Percentiles rank a stretch among this genome's conserved stretches.
Conservation (phyloP, 768 basidiomycete genomes). For the Xerocomus brunneocitrinus region DNA sequence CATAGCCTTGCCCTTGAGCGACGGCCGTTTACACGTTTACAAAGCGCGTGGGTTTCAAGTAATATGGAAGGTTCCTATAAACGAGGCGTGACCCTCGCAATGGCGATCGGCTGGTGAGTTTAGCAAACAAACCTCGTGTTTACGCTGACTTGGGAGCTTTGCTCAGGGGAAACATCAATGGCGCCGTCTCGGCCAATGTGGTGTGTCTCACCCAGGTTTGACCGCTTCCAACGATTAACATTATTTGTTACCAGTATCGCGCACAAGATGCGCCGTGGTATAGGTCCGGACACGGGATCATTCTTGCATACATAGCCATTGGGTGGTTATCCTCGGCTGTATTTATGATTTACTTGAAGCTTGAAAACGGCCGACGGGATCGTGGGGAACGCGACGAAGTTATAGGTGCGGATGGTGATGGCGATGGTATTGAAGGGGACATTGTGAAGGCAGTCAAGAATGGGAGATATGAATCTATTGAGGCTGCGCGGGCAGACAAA, state of each 20-base stretch:
- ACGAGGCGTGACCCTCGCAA: conserved; percentile 61
- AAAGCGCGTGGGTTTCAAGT: conserved; percentile 65
- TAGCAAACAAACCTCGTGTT: conserved; percentile 11
- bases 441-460: conserved; percentile 35
- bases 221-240: not conserved
- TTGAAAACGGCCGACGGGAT: conserved; percentile 60
- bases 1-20: conserved; percentile 1
- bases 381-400: conserved; percentile 67
- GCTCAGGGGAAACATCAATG: conserved; percentile 57
- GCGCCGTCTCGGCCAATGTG: conserved; percentile 62
- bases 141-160: conserved; percentile 1
- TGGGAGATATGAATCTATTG: conserved; percentile 50
- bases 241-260: conserved; percentile 47
- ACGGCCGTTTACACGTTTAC: conserved; percentile 5
- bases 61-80: conserved; percentile 75
- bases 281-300: conserved; percentile 61
- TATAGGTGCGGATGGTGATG: conserved; percentile 42
- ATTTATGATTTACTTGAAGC: conserved; percentile 44
- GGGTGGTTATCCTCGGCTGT: conserved; percentile 52
- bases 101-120: conserved; percentile 56
- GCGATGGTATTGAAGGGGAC: conserved; percentile 41
- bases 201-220: conserved; percentile 35
- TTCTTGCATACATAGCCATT: conserved; percentile 65
- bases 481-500: conserved; percentile 53
- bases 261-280: conserved; percentile 63